Evolutionary conservation across 192 early-diverging fungal genomes (phyloP).

Genomic region (Backusella tarrabulga): DNA sequence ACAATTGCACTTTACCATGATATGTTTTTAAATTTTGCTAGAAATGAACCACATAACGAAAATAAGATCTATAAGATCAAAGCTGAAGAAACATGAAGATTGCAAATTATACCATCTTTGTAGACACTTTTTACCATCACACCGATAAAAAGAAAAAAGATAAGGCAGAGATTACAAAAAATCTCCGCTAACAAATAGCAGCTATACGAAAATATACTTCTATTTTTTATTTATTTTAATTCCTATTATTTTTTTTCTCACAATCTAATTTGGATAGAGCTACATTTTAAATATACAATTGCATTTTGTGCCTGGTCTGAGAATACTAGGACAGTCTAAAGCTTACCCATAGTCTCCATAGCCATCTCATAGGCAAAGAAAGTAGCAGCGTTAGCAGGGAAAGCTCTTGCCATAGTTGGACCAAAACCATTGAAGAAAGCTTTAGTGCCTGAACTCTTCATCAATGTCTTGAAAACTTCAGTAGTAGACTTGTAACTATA

Average conservation of each 20-base stretch:
- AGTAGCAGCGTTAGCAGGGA: conserved; percentile 84
- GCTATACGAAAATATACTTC: background rate
- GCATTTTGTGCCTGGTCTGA: background rate
- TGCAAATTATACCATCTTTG: background rate
- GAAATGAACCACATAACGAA: background rate
- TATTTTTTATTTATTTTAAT: background rate
- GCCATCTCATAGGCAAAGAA: conserved; percentile 73
- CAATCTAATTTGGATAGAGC: background rate
- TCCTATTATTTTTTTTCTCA: conserved; percentile 1
- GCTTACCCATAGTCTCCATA: conserved; percentile 42
- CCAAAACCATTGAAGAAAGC: conserved; percentile 83
- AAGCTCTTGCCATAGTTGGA: conserved; percentile 78
- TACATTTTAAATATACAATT: background rate
- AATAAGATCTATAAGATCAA: background rate
- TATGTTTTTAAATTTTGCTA: background rate
- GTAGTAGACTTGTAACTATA: conserved; percentile 22
- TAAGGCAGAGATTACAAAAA: too few species aligned
- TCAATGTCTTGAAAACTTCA: conserved; percentile 39
- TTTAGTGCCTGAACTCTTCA: conserved; percentile 55
- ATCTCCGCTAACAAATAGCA: background rate
- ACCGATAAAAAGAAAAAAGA: background rate
- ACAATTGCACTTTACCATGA: background rate
- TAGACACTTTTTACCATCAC: background rate
- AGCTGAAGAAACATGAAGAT: too few species aligned
- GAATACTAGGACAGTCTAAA: background rate